Percentiles rank a stretch among this genome's conserved stretches.
phyloP scores from a whole-genome alignment of 768 basidiomycete species.

The Tylopilus rubrobrunneus region DNA sequence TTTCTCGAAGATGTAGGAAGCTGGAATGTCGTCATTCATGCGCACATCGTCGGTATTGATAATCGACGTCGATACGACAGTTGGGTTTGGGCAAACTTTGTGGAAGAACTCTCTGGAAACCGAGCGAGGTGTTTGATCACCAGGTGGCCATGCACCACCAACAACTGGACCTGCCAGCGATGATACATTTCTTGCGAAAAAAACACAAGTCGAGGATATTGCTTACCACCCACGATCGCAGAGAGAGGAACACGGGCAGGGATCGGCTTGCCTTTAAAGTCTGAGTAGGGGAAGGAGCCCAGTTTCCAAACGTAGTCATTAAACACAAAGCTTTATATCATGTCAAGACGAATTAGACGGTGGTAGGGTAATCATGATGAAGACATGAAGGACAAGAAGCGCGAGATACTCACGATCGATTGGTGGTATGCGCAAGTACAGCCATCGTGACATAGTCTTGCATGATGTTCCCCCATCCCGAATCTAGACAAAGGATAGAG shows the following conservation, averaged over 20 bases:
- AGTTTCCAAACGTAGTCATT: constrained; percentile 41
- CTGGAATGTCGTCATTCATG: constrained; percentile 23
- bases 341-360: not conserved
- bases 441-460: constrained; percentile 37
- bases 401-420: constrained; percentile 31
- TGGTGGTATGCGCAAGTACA: constrained; percentile 32
- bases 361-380: not conserved
- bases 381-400: not conserved
- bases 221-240: constrained; percentile 36
- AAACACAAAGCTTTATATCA: constrained; percentile 36
- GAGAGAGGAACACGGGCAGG: constrained; percentile 42
- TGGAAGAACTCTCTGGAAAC: constrained; percentile 37
- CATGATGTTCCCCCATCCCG: constrained; percentile 41
- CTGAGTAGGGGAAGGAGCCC: constrained; percentile 33
- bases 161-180: constrained; percentile 37
- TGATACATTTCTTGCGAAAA: not conserved
- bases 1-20: constrained; percentile 30
- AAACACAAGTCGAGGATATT: not conserved
- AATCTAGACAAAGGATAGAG: constrained; percentile 21
- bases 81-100: constrained; percentile 38
- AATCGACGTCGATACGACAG: constrained; percentile 27
- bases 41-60: constrained; percentile 30
- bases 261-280: constrained; percentile 34
- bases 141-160: constrained; percentile 35
- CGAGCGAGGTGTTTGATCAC: constrained; percentile 31